Base-by-base conservation (phyloP, 2,329 filamentous ascomycete species). In the Colletotrichum higginsianum region DNA sequence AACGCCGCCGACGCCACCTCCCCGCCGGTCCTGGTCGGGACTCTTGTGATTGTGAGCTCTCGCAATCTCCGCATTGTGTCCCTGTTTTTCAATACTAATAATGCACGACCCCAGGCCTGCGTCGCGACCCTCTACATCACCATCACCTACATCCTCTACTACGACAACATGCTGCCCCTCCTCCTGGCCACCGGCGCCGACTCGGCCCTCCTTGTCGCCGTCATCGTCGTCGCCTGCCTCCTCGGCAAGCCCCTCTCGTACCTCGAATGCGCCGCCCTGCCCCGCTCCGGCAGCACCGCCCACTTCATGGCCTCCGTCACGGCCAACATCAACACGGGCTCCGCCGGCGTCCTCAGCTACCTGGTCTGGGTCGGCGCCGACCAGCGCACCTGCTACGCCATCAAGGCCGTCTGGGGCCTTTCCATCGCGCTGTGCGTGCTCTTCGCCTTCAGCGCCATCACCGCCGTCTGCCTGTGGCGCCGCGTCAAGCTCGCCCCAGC, bases 371-470 rank as follows among this genome's bases (percentile, higher is more conserved):
- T 86, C 26, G 85, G 85, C 66, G 83, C 85, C 4, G 86, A 86
- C 75, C 86, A 86, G 80, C 81, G 88, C 21, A 93, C 93, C 66
- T 98, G 95, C 84, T 90, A 91, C 78, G 91, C 96, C 85, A 91
- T 95, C 80, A 97, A 97, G 87, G 90, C 93, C 18, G 89, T 96
- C 75, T 98, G 95, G 95, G 95, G 94, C 1, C 82, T 98, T 72
- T 89, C 90, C 80, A 95, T 98, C 81, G 91, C 91, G 5, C 87
- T 97, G 61, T 94, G 91, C 80, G 88, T 93, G 53, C 83, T 94
- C 46, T 94, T 93, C 77, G 86, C 89, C 73, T 87, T 93, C 71
- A 92, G 90, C 2, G 83, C 86, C 56, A 81, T 92, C 61, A 86
- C 88, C 56, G 87, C 86, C 40, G 81, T 85, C 66, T 89, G 90